phyloP scores from a whole-genome alignment of 2,329 filamentous ascomycete species.

The Hymenoscyphus linearis region DNA sequence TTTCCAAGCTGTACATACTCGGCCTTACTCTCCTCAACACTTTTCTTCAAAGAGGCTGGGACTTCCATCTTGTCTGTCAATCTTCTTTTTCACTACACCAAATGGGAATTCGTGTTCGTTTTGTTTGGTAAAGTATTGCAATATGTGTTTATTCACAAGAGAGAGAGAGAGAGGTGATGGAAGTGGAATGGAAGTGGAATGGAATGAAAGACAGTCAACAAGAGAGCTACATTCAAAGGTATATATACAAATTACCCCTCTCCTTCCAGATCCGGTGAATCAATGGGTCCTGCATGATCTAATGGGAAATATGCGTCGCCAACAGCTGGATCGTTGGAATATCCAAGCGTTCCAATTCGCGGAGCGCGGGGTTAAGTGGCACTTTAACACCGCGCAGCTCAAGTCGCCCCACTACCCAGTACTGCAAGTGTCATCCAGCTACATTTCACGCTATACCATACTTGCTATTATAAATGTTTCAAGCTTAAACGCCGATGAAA shows the following conservation, averaged over 20 bases:
- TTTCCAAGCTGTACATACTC: slow-evolving; percentile 52
- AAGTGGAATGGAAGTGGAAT: no score
- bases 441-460: background rate
- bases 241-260: background rate
- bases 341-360: background rate
- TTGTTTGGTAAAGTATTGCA: background rate
- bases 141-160: background rate
- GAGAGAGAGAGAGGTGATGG: background rate
- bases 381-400: background rate
- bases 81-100: no score
- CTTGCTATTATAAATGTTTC: background rate
- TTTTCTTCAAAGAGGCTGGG: slow-evolving; percentile 14
- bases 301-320: no score
- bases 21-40: slow-evolving; percentile 39
- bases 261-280: background rate
- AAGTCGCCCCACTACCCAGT: no score
- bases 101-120: background rate
- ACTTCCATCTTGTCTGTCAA: slow-evolving; percentile 6
- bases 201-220: no score
- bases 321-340: no score
- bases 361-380: slow-evolving; percentile 1
- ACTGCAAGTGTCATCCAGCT: background rate
- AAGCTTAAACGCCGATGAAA: background rate
- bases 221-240: no score
- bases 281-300: no score